phyloP scores from a whole-genome alignment of 139 green algal genomes.

The Coelastrella sp. region DNA sequence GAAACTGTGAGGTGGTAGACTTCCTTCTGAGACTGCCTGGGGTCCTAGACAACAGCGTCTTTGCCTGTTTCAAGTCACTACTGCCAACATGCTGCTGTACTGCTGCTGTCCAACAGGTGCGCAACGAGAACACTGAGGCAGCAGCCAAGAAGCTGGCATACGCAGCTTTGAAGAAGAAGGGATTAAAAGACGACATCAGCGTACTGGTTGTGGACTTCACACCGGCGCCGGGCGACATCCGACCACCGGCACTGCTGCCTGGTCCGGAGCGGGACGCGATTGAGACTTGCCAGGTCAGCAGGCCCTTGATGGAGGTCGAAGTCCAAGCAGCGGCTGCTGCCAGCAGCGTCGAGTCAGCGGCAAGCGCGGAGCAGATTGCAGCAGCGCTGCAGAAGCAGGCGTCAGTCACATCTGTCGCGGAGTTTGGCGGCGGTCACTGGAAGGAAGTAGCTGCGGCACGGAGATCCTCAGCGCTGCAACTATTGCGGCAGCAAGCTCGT shows the following conservation, averaged over 20 bases:
- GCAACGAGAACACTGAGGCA: conserved; percentile 39
- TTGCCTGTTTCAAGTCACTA: not conserved
- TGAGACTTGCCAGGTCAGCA: not conserved
- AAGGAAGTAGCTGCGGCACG: not conserved
- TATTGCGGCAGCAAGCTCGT: conserved; percentile 14
- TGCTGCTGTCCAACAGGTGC: conserved; percentile 44
- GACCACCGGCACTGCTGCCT: conserved; percentile 14
- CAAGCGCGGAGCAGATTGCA: not conserved
- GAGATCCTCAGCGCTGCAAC: conserved; percentile 6
- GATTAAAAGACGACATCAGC: conserved; percentile 73
- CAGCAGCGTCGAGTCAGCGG: not conserved
- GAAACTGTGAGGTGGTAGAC: too few relatives aligned
- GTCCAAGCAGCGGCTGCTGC: not conserved
- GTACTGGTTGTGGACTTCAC: conserved; percentile 76
- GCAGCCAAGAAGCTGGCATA: conserved; percentile 51
- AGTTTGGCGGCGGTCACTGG: not conserved
- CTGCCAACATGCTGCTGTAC: not conserved
- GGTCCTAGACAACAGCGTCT: not conserved
- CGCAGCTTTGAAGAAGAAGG: conserved; percentile 64
- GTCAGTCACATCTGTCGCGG: not conserved
- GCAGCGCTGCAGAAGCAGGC: not conserved
- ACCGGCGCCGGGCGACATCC: conserved; percentile 24
- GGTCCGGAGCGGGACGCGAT: conserved; percentile 16
- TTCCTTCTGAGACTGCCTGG: too few relatives aligned
- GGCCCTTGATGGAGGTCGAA: conserved; percentile 27